Base-by-base conservation (phyloP, 2,329 filamentous ascomycete genomes). In the Trichoderma endophyticum region DNA sequence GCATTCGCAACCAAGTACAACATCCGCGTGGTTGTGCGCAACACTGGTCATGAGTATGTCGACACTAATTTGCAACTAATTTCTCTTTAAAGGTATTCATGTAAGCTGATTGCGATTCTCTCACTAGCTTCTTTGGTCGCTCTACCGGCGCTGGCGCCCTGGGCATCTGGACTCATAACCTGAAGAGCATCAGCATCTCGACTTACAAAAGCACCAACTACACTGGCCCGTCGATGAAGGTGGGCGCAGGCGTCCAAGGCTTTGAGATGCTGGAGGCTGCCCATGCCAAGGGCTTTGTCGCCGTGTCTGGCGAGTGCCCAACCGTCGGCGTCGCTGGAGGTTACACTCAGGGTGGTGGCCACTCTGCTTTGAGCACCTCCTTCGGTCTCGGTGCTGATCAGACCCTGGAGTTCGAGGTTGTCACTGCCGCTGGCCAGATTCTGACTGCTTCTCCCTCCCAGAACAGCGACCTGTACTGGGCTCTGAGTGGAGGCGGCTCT, bases 361-460 rank as follows among this genome's bases (percentile, higher is more conserved):
- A 90, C 75, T 84, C 83, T 2, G 81, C 84, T 0, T 80, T 91
- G 3, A 82, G 81, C 14, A 85, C 85, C 0, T 79, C 77, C 8
- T 87, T 86, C 69, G 90, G 90, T 4, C 80, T 92, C 1, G 86
- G 79, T 9, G 88, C 88, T 0, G 89, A 92, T 75, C 85, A 91
- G 67, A 83, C 85, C 0, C 81, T 91, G 1, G 82, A 85, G 67
- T 86, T 81, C 71, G 83, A 88, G 73, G 86, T 90, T 1, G 83
- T 91, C 21, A 86, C 84, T 7, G 85, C 83, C 0, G 76, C 77
- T 30, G 88, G 89, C 0, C 72, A 80, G n/a, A 75, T 85, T 32
- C 71, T 89, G 3, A 84, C 78, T 4, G 87, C 87, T 3, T 84
- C 81, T 12, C 82, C 79, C 1, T 67, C 69, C 4, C 30, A 73